These are phyloP conservation scores for Amanita rimosa DNA, from an alignment of 768 basidiomycete species.

Conservation along the genomic window DNA sequence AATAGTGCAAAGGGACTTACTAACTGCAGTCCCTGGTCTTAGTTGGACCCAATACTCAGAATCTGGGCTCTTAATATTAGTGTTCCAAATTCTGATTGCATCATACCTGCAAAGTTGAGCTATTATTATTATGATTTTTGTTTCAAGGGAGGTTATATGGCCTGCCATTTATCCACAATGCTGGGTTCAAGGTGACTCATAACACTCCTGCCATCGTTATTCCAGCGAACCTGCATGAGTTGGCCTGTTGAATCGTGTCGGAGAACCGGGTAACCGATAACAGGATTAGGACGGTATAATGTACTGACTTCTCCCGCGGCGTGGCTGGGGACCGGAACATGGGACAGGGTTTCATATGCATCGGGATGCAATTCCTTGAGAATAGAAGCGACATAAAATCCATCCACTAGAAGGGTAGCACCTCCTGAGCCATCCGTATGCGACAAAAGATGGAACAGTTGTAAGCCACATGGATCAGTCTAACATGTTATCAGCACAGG, in stretches of 20 bases:
- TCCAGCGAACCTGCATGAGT: conserved; percentile 80
- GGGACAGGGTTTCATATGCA: conserved; percentile 57
- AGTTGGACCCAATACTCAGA: conserved; percentile 91
- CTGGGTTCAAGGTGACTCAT: conserved; percentile 49
- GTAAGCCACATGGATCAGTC: conserved; percentile 94
- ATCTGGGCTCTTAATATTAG: conserved; percentile 62
- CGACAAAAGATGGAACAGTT: conserved; percentile 89
- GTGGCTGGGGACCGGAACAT: conserved; percentile 65
- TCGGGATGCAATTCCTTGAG: conserved; percentile 64
- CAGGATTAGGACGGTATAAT: conserved; percentile 47
- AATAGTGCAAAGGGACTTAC: conserved; percentile 28
- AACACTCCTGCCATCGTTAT: conserved; percentile 86
- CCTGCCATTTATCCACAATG: conserved; percentile 66
- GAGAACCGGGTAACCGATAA: conserved; percentile 59
- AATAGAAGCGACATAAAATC: conserved; percentile 82
- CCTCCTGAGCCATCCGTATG: conserved; percentile 78
- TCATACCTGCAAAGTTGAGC: conserved; percentile 44
- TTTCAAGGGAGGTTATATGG: background rate
- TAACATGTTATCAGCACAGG: conserved; percentile 16
- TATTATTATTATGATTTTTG: no score
- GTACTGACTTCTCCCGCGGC: conserved; percentile 69
- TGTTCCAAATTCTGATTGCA: conserved; percentile 72
- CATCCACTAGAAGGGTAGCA: conserved; percentile 87
- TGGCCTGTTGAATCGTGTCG: conserved; percentile 55
- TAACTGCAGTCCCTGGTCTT: conserved; percentile 75